Conservation (phyloP, 176 grass and related monocot genomes). For the Carex scoparia region DNA sequence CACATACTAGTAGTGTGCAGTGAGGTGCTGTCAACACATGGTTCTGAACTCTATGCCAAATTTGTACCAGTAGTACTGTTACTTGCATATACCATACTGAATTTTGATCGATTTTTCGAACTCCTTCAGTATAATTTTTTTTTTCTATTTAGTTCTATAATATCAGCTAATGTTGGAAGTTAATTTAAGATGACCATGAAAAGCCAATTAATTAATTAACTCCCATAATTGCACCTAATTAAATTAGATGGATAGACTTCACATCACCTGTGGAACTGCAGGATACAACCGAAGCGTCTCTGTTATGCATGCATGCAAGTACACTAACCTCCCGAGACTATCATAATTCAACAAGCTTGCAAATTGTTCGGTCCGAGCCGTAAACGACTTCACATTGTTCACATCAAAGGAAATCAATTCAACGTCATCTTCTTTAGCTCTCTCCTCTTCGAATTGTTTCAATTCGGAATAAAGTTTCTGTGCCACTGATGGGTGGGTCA, state of each 20-base stretch:
- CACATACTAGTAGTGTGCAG: not conserved
- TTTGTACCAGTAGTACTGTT: not conserved
- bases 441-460: constrained; percentile 58
- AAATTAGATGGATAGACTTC: not conserved
- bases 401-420: constrained; percentile 25
- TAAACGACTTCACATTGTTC: constrained; percentile 30
- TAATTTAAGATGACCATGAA: not conserved
- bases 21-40: not conserved
- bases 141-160: not conserved
- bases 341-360: constrained; percentile 67
- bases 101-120: not conserved
- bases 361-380: constrained; percentile 47
- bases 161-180: not conserved
- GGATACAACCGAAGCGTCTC: constrained; percentile 90
- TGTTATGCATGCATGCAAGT: constrained; percentile 86
- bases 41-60: not conserved
- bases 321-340: constrained; percentile 62
- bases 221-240: not conserved
- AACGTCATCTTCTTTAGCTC: constrained; percentile 51
- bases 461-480: constrained; percentile 68
- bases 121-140: not conserved
- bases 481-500: constrained; percentile 55
- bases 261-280: constrained; percentile 66
- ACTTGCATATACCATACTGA: not conserved
- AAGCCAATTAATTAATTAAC: not conserved